Percentiles rank a stretch among this genome's conserved stretches.
These are phyloP conservation scores for Arthrobotrys musiformis DNA, from an alignment of 2,329 filamentous ascomycete genomes.

Conservation along the genomic window DNA sequence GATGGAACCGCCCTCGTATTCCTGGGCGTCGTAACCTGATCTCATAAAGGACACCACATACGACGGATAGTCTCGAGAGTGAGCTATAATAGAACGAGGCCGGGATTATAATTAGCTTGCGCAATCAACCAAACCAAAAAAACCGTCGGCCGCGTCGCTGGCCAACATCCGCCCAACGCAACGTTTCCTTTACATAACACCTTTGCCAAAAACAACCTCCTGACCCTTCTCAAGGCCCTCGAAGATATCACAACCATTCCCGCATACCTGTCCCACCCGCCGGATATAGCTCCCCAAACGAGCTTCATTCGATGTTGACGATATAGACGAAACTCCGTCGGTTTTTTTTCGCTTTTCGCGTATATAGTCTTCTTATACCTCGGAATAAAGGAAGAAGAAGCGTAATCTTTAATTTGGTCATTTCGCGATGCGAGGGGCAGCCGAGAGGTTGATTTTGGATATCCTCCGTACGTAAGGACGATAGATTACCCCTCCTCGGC, in stretches of 20 bases:
- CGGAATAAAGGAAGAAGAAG: too few relatives aligned
- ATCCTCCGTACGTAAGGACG: constrained; percentile 42
- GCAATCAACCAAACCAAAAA: constrained; percentile 3
- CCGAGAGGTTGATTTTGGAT: constrained; percentile 38
- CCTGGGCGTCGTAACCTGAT: too few relatives aligned
- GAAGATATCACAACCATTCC: background rate
- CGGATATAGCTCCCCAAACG: background rate
- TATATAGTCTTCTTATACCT: background rate
- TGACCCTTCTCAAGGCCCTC: background rate
- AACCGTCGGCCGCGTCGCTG: background rate
- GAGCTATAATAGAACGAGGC: background rate
- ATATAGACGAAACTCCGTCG: background rate
- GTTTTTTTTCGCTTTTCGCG: background rate
- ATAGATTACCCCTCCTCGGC: too few relatives aligned
- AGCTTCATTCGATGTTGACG: background rate
- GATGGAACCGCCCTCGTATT: too few relatives aligned
- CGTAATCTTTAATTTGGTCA: background rate
- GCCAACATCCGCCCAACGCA: constrained; percentile 15
- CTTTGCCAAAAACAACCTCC: constrained; percentile 24
- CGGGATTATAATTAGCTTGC: constrained; percentile 3
- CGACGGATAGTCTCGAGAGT: too few relatives aligned
- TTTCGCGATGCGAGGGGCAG: constrained; percentile 44
- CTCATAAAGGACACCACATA: too few relatives aligned
- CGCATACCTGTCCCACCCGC: background rate
- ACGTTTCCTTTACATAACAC: constrained; percentile 20